Evolutionary conservation across 1,284 basidiomycete genomes (phyloP).

Genomic region (Xerocomus minutiporus): DNA sequence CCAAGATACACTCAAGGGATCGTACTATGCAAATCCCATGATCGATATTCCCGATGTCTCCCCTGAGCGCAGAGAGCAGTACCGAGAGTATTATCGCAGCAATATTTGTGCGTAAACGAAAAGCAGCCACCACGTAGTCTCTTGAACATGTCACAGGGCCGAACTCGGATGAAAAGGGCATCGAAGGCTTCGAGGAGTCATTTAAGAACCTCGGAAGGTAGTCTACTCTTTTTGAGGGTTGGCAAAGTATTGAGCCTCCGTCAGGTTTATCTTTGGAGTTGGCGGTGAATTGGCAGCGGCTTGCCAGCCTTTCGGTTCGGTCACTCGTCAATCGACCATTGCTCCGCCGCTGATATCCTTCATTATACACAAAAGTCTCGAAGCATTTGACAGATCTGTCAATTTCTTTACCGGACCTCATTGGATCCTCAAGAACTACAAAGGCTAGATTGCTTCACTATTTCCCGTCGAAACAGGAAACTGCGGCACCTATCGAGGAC

Average conservation of each 20-base stretch:
- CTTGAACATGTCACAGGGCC: conserved; percentile 59
- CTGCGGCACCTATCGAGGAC: conserved; percentile 41
- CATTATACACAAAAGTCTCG: conserved; percentile 41
- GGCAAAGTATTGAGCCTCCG: neutral
- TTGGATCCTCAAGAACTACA: conserved; percentile 62
- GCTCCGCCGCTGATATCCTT: neutral
- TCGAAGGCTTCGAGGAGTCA: conserved; percentile 77
- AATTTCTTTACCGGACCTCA: conserved; percentile 58
- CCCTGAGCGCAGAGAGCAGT: conserved; percentile 44
- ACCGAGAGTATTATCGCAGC: conserved; percentile 75
- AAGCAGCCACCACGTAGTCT: neutral
- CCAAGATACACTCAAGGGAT: conserved; percentile 80
- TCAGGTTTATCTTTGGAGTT: conserved; percentile 72
- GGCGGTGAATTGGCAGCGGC: conserved; percentile 77
- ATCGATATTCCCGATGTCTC: conserved; percentile 61
- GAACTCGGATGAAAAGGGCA: conserved; percentile 44
- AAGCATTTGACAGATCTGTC: conserved; percentile 59
- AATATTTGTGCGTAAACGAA: conserved; percentile 61
- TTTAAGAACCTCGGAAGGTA: conserved; percentile 82
- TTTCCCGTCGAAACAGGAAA: conserved; percentile 61
- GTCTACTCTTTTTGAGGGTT: conserved; percentile 12
- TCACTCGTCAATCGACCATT: neutral
- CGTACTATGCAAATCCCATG: conserved; percentile 87
- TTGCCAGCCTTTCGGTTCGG: conserved; percentile 81
- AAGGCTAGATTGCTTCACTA: conserved; percentile 91